phyloP scores from a whole-genome alignment of 305 asterid species.

The Rubia peregrina region DNA sequence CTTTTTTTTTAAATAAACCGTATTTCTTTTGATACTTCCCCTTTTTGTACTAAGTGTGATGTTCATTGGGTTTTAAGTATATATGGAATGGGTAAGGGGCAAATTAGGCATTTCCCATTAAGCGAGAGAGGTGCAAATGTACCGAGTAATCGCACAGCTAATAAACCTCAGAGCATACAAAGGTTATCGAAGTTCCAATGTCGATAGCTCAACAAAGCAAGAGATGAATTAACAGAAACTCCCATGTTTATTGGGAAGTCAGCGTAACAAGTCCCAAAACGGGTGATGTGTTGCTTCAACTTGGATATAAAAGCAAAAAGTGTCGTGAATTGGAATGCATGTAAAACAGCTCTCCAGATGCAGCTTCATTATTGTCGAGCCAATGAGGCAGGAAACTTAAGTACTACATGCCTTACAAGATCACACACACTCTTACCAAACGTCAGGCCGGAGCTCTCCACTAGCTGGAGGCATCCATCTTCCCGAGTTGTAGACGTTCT shows the following conservation, averaged over 20 bases:
- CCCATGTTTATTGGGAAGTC: not conserved
- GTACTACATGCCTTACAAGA: not conserved
- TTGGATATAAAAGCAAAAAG: not conserved
- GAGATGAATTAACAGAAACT: not conserved
- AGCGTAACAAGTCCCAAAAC: not conserved
- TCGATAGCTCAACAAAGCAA: not conserved
- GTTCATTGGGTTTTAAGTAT: too few species aligned
- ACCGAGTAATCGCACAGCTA: not conserved
- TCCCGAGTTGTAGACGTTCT: constrained; percentile 74
- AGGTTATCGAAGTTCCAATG: not conserved
- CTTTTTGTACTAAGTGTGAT: too few species aligned
- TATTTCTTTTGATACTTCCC: too few species aligned
- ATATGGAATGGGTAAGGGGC: too few species aligned
- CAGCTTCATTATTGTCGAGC: constrained; percentile 34
- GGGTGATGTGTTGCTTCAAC: not conserved
- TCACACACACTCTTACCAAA: constrained; percentile 38
- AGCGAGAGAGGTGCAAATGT: too few species aligned
- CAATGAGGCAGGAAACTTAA: constrained; percentile 17
- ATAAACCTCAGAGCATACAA: not conserved
- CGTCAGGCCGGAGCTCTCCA: constrained; percentile 84
- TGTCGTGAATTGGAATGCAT: constrained; percentile 16
- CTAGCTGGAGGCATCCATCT: constrained; percentile 95
- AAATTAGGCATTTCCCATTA: too few species aligned
- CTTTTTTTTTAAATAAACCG: too few species aligned
- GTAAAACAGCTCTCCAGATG: constrained; percentile 28